These are phyloP conservation scores for Abrus precatorius DNA, from an alignment of 306 rosid species.

Conservation along the genomic window DNA sequence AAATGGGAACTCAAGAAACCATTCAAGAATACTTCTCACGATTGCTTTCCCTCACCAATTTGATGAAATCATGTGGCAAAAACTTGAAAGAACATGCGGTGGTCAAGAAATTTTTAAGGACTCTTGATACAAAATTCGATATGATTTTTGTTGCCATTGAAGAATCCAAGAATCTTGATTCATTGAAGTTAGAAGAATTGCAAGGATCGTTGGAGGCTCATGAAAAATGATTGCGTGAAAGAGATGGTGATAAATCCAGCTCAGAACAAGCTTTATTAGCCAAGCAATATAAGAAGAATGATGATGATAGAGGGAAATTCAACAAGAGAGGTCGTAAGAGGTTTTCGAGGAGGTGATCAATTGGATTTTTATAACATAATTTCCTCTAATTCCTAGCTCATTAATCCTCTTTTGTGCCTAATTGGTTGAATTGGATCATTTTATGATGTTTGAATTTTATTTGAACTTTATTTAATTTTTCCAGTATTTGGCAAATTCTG, in stretches of 20 bases:
- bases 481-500: too few relatives aligned
- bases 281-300: background rate
- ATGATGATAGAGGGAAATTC: too few relatives aligned
- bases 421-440: too few relatives aligned
- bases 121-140: background rate
- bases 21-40: background rate
- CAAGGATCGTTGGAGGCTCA: background rate
- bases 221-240: background rate
- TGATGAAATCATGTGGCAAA: background rate
- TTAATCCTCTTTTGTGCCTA: too few relatives aligned
- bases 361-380: too few relatives aligned
- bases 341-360: too few relatives aligned
- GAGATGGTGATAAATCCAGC: background rate
- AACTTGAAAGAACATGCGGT: background rate
- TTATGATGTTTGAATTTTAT: too few relatives aligned
- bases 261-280: background rate
- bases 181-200: background rate
- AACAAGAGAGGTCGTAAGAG: too few relatives aligned
- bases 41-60: background rate
- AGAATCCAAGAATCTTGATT: background rate
- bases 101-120: too few relatives aligned
- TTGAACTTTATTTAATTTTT: too few relatives aligned
- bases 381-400: too few relatives aligned
- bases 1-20: background rate
- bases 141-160: background rate